These are phyloP conservation scores for Cladorrhinum samala DNA, from an alignment of 495 filamentous ascomycete genomes.

Conservation along the genomic window DNA sequence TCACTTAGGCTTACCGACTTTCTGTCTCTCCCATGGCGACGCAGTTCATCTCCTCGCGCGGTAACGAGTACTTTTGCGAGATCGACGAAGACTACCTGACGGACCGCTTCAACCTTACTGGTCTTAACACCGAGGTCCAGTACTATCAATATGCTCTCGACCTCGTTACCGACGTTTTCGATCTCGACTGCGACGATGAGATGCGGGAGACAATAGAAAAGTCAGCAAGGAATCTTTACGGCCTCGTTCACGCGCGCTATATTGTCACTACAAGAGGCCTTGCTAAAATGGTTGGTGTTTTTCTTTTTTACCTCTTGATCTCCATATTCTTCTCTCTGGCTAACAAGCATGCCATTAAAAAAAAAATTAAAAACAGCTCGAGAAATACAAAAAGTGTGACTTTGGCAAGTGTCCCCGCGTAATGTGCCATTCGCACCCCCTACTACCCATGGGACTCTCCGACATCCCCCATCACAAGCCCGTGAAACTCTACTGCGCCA, in stretches of 20 bases:
- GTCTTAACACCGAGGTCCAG: slow-evolving; percentile 92
- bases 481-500: slow-evolving; percentile 93
- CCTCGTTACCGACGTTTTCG: slow-evolving; percentile 99
- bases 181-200: slow-evolving; percentile 97
- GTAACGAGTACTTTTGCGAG: slow-evolving; percentile 99
- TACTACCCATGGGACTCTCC: slow-evolving; percentile 87
- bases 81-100: slow-evolving; percentile 99
- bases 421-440: slow-evolving; percentile 81
- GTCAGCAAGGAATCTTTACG: slow-evolving; percentile 92
- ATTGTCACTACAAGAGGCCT: slow-evolving; percentile 93
- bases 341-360: too few species aligned
- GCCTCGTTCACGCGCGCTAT: slow-evolving; percentile 92
- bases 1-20: slow-evolving; percentile 9
- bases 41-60: slow-evolving; percentile 97
- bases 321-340: background rate
- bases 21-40: slow-evolving; percentile 9
- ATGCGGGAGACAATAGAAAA: slow-evolving; percentile 98
- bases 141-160: slow-evolving; percentile 99
- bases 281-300: slow-evolving; percentile 82
- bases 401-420: slow-evolving; percentile 98
- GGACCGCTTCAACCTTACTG: slow-evolving; percentile 96
- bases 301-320: background rate
- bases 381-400: slow-evolving; percentile 97
- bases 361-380: slow-evolving; percentile 54
- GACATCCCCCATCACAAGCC: slow-evolving; percentile 78